These are phyloP conservation scores for Plasmodium ovale DNA, from an alignment of 169 alveolate genomes.

Conservation along the genomic window DNA sequence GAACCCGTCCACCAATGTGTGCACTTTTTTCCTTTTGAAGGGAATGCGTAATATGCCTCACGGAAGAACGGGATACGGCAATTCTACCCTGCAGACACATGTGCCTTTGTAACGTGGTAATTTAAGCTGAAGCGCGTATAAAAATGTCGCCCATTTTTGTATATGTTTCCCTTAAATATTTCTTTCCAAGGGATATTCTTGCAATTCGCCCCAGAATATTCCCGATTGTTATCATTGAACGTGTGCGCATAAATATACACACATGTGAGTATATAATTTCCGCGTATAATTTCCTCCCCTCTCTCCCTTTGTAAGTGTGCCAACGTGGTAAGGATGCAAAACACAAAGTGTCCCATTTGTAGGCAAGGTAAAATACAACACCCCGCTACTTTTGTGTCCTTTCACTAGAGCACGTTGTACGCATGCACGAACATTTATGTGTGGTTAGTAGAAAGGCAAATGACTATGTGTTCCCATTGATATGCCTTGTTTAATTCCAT, in stretches of 20 bases:
- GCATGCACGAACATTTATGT: neutral
- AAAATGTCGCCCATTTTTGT: neutral
- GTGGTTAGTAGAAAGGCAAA: no score
- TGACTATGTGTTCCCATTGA: neutral
- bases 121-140: neutral
- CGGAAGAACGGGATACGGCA: constrained; percentile 83
- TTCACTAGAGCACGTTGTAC: neutral
- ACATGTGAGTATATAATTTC: neutral
- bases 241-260: neutral
- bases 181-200: neutral
- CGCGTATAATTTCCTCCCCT: neutral
- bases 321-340: constrained; percentile 81
- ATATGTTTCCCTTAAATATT: neutral
- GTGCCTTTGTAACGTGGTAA: constrained; percentile 86
- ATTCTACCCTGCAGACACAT: constrained; percentile 87
- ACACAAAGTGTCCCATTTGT: constrained; percentile 85
- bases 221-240: neutral
- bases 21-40: constrained; percentile 18
- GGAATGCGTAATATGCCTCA: constrained; percentile 85
- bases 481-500: neutral
- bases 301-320: constrained; percentile 79
- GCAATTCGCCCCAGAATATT: no score
- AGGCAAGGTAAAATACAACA: constrained; percentile 84
- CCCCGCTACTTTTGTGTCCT: no score
- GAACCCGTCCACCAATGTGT: no score